Evolutionary conservation across 768 basidiomycete species (phyloP).

Genomic region (Chalciporus chontae): DNA sequence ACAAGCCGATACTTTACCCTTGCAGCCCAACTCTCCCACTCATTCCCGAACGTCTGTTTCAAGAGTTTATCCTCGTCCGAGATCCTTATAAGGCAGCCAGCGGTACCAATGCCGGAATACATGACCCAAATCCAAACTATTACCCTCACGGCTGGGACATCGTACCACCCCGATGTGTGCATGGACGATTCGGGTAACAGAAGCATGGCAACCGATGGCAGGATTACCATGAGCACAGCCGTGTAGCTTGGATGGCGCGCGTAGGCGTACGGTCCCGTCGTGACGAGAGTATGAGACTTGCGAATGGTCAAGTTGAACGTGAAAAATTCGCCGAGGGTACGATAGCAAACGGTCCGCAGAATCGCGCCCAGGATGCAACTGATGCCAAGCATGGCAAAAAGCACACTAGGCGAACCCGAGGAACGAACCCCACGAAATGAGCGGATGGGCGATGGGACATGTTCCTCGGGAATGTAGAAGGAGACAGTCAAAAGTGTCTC

Average conservation of each 20-base stretch:
- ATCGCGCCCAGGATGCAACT: slow-evolving; percentile 36
- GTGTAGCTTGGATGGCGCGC: slow-evolving; percentile 53
- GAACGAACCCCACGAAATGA: background rate
- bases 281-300: slow-evolving; percentile 44
- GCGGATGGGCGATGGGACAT: background rate
- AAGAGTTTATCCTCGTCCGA: slow-evolving; percentile 44
- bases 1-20: slow-evolving; percentile 42
- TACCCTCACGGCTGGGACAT: slow-evolving; percentile 32
- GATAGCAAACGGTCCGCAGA: slow-evolving; percentile 41
- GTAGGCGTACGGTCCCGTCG: slow-evolving; percentile 43
- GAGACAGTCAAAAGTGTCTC: background rate
- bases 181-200: slow-evolving; percentile 40
- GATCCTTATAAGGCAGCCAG: slow-evolving; percentile 39
- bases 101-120: slow-evolving; percentile 31
- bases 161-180: slow-evolving; percentile 42
- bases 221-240: slow-evolving; percentile 33
- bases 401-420: background rate
- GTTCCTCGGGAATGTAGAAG: background rate
- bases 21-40: slow-evolving; percentile 46
- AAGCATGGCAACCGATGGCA: slow-evolving; percentile 6
- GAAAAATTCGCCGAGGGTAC: slow-evolving; percentile 44
- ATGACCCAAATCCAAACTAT: slow-evolving; percentile 24
- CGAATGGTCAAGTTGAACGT: slow-evolving; percentile 52
- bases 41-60: slow-evolving; percentile 36
- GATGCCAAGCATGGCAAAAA: slow-evolving; percentile 33